These are phyloP conservation scores for Globisporangium takayamanum DNA, from an alignment of 352 stramenopile species.

Conservation along the genomic window DNA sequence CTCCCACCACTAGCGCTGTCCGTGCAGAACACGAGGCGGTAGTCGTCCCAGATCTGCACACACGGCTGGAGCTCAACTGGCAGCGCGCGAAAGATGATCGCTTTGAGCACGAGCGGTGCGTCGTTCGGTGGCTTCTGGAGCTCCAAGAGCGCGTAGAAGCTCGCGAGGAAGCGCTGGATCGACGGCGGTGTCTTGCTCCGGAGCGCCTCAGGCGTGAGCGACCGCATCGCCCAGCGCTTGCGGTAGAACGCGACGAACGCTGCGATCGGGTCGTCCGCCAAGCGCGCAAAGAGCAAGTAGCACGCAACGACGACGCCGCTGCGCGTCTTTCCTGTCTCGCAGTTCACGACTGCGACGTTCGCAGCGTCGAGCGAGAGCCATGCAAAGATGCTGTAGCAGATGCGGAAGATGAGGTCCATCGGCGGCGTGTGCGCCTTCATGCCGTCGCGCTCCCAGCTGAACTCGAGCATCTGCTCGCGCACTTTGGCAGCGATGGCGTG, in stretches of 20 bases:
- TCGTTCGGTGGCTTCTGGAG: conserved; percentile 47
- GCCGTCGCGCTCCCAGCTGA: conserved; percentile 70
- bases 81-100: conserved; percentile 63
- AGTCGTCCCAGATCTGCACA: conserved; percentile 83
- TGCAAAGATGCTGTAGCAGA: conserved; percentile 91
- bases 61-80: conserved; percentile 69
- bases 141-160: conserved; percentile 60
- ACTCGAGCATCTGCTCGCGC: conserved; percentile 82
- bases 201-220: conserved; percentile 54
- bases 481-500: conserved; percentile 38
- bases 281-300: conserved; percentile 86
- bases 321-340: conserved; percentile 89
- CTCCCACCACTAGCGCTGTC: conserved; percentile 15
- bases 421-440: conserved; percentile 82
- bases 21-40: conserved; percentile 62
- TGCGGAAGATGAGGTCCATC: conserved; percentile 82
- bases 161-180: conserved; percentile 61
- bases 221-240: conserved; percentile 70
- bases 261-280: conserved; percentile 61
- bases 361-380: conserved; percentile 79
- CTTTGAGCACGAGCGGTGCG: conserved; percentile 68
- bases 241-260: conserved; percentile 91
- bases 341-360: conserved; percentile 87
- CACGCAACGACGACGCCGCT: conserved; percentile 91
- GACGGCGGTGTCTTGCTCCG: conserved; percentile 65